A percentile compares a stretch with the other conserved stretches of the same genome.
Conservation (phyloP, 129 eudicot genomes). For the Apium graveolens region DNA sequence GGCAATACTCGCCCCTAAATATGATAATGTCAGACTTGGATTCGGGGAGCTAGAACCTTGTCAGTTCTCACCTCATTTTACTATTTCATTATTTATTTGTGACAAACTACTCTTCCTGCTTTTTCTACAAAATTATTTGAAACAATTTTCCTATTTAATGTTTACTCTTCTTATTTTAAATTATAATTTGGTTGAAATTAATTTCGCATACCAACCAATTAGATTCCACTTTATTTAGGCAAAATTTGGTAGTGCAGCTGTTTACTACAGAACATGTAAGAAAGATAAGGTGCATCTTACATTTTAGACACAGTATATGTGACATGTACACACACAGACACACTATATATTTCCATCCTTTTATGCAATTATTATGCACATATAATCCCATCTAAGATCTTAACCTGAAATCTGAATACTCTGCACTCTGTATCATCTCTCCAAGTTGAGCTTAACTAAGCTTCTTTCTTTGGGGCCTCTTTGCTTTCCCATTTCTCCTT, state of each 20-base stretch:
- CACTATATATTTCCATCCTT: neutral
- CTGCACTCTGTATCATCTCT: neutral
- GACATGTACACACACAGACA: neutral
- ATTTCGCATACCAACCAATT: neutral
- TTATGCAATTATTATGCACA: neutral
- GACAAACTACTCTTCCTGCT: too few species aligned
- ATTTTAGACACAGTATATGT: neutral
- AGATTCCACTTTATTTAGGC: neutral
- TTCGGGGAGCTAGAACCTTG: too few species aligned
- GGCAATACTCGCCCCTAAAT: too few species aligned
- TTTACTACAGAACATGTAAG: neutral
- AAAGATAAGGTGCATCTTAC: neutral
- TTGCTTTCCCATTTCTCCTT: neutral
- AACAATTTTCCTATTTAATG: too few species aligned
- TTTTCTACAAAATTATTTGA: too few species aligned
- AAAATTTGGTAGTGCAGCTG: too few species aligned
- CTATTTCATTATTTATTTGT: too few species aligned
- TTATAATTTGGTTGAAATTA: neutral
- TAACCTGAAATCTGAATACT: neutral
- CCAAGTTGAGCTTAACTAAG: neutral
- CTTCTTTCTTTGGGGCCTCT: neutral
- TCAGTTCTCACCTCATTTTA: too few species aligned
- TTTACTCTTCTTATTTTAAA: neutral
- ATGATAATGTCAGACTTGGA: too few species aligned
- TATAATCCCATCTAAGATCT: neutral